These are phyloP conservation scores for Clarkia xantiana DNA, from an alignment of 345 rosid species.

Conservation along the genomic window DNA sequence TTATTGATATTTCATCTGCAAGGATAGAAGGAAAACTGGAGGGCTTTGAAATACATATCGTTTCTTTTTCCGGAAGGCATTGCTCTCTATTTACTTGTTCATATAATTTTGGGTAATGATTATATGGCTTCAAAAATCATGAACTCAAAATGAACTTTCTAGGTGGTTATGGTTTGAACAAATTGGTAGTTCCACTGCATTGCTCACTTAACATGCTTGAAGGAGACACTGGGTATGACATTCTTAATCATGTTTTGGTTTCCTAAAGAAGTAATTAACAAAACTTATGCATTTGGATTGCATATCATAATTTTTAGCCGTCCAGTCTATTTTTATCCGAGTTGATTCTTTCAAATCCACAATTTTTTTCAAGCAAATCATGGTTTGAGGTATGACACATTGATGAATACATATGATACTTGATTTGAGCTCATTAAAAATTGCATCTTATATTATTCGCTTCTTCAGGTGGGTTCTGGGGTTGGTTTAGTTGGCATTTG, in stretches of 20 bases:
- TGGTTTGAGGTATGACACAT: slow-evolving; percentile 59
- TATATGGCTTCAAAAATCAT: background rate
- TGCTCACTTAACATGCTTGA: slow-evolving; percentile 85
- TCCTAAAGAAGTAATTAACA: too few species aligned
- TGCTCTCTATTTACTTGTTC: slow-evolving; percentile 1
- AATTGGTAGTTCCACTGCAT: slow-evolving; percentile 37
- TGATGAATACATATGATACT: too few species aligned
- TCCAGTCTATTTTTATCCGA: slow-evolving; percentile 66
- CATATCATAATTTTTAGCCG: slow-evolving; percentile 29
- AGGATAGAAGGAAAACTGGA: slow-evolving; percentile 14
- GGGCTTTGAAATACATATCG: slow-evolving; percentile 51
- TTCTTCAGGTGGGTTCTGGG: slow-evolving; percentile 79
- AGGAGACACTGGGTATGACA: slow-evolving; percentile 75
- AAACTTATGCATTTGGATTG: too few species aligned
- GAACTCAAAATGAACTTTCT: slow-evolving; percentile 5
- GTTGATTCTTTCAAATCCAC: slow-evolving; percentile 55
- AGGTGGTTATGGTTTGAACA: slow-evolving; percentile 48
- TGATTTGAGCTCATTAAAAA: background rate
- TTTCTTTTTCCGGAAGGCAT: slow-evolving; percentile 67
- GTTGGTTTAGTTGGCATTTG: slow-evolving; percentile 79
- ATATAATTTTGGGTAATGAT: slow-evolving; percentile 1
- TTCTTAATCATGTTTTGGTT: too few species aligned
- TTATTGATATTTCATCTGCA: slow-evolving; percentile 11
- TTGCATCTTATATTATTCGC: background rate
- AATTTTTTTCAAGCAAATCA: slow-evolving; percentile 38